Conservation (phyloP, 768 basidiomycete species). For the Pleurotus ostreatus region DNA sequence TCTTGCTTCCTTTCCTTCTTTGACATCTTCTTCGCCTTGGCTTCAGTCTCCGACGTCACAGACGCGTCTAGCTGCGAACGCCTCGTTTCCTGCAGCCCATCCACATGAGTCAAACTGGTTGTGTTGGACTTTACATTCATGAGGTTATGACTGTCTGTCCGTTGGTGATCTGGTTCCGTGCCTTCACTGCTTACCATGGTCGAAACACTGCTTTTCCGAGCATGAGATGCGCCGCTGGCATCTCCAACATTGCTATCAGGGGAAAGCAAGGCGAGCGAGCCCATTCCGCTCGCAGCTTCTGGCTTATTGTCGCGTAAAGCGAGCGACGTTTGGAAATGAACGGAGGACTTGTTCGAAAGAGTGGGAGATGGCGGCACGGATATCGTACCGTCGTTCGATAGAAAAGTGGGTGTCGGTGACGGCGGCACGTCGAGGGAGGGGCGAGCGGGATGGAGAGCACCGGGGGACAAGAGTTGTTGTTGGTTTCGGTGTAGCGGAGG, state of each 20-base stretch:
- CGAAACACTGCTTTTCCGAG: constrained; percentile 54
- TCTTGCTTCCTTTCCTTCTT: constrained; percentile 19
- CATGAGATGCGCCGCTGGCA: constrained; percentile 27
- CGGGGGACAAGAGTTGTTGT: constrained; percentile 4
- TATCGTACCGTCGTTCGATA: constrained; percentile 36
- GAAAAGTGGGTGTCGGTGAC: constrained; percentile 21
- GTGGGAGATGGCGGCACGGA: constrained; percentile 71
- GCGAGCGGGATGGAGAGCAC: constrained; percentile 11
- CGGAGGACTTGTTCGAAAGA: constrained; percentile 59
- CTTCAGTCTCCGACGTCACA: constrained; percentile 13
- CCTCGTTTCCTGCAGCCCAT: constrained; percentile 18
- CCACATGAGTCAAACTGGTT: constrained; percentile 30
- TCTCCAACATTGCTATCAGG: constrained; percentile 23
- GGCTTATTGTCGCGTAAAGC: constrained; percentile 69
- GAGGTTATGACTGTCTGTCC: constrained; percentile 20
- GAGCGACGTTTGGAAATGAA: constrained; percentile 52
- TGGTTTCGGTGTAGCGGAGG: neutral
- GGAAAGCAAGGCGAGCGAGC: constrained; percentile 48
- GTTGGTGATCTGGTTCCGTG: constrained; percentile 44
- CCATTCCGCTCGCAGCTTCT: constrained; percentile 46
- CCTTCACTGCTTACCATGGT: constrained; percentile 49
- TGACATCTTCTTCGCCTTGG: constrained; percentile 22
- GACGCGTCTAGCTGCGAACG: constrained; percentile 17
- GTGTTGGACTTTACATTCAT: constrained; percentile 37
- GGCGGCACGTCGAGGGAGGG: constrained; percentile 23